Base-by-base conservation (phyloP, 768 basidiomycete genomes). In the Russula abietina region DNA sequence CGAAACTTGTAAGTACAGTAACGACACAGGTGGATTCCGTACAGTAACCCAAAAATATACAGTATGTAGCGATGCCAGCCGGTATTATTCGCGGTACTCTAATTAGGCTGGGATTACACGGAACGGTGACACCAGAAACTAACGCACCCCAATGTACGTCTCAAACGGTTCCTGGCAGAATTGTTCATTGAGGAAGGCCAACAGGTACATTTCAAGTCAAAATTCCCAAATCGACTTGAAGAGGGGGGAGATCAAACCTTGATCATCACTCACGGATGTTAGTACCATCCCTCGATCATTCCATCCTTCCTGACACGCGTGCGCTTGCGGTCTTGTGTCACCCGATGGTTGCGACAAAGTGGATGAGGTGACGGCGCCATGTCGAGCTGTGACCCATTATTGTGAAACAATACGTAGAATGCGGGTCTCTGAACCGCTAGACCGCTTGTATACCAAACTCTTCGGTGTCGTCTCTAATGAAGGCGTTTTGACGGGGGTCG, bases 51-150 rank as follows among this genome's bases (percentile, higher is more conserved):
- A 41, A 49, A n/a, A 30, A 38, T 19, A 24, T 45, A 8, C 62
- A 96, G 91, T 91, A 93, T 69, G 84, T 87, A 14, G 83, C 89
- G 4, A 85, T 94, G 73, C 83, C 93, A 1, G 83, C 86, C 45
- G 94, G 93, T 12, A 81, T 96, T 53, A 86, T 98, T 48, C 85
- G 86, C 58, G 94, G 94, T 22, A 86, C 91, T 2, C 80, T 98
- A 1, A 76, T 81, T 14, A 80, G 93, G 59, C 75, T 98, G 28
- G 95, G 93, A 12, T 82, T 87, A 63, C 81, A 87, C 45, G 85
- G 82, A 24, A 84, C 82, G 3, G 90, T 98, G 0, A 77, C 81
- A 1, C 85, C 92, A 4, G 94, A 98, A 71, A 83, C 92, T 1
- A 81, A 84, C 1, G 73, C 94, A 69, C 95, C 94, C 24, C 93